These are phyloP conservation scores for Ilex asprella DNA, from an alignment of 257 asterid genomes.

Conservation along the genomic window DNA sequence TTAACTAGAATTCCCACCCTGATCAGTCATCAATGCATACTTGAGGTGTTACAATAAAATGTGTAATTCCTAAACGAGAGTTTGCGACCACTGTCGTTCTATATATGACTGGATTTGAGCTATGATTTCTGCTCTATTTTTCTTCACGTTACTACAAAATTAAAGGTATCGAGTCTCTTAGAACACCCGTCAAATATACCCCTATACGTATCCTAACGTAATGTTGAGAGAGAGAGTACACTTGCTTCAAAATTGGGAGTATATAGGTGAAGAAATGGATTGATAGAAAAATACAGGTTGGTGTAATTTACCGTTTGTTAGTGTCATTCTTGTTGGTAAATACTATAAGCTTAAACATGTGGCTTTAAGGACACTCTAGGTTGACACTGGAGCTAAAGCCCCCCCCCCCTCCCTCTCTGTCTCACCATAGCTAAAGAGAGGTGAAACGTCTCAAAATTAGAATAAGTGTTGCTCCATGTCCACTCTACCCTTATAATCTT, in stretches of 20 bases:
- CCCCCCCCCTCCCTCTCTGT: slow-evolving; percentile 12
- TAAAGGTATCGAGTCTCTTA: too few relatives aligned
- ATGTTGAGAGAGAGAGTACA: background rate
- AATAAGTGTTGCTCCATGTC: slow-evolving; percentile 51
- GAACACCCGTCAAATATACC: too few relatives aligned
- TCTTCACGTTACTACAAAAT: too few relatives aligned
- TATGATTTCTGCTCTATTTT: too few relatives aligned
- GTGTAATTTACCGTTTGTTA: slow-evolving; percentile 15
- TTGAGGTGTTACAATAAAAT: too few relatives aligned
- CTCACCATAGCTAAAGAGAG: slow-evolving; percentile 30
- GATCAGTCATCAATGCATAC: too few relatives aligned
- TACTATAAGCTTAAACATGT: background rate
- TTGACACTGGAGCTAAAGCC: slow-evolving; percentile 38
- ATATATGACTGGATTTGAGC: too few relatives aligned
- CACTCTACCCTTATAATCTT: slow-evolving; percentile 38
- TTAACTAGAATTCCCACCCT: too few relatives aligned
- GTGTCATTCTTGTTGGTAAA: slow-evolving; percentile 57
- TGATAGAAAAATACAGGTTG: slow-evolving; percentile 5
- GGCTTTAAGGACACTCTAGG: slow-evolving; percentile 61
- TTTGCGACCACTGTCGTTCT: too few relatives aligned
- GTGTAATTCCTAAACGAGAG: too few relatives aligned
- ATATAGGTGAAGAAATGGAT: slow-evolving; percentile 13
- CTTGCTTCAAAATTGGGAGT: slow-evolving; percentile 10
- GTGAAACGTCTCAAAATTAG: slow-evolving; percentile 52
- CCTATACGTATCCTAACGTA: too few relatives aligned